Evolutionary conservation across 805 yeast genomes (phyloP).

Genomic region (Monosporozyma siamensis): DNA sequence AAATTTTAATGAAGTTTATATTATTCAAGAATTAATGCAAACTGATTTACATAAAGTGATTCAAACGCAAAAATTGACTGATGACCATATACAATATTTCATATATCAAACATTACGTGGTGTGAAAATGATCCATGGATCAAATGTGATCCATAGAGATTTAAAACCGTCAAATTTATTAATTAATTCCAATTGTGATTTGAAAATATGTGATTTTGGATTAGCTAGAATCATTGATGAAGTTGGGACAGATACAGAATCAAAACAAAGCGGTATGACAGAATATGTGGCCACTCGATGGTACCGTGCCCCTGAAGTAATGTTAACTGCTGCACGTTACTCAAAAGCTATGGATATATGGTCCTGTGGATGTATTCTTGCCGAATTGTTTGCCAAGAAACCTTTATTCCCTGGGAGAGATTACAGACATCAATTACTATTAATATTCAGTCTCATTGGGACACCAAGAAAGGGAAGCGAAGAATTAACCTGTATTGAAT

Average conservation of each 20-base stretch:
- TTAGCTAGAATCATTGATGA: conserved; percentile 47
- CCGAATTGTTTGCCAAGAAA: conserved; percentile 76
- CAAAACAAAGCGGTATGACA: conserved; percentile 47
- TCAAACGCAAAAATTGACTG: conserved; percentile 70
- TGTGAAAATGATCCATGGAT: conserved; percentile 80
- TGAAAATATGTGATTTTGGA: conserved; percentile 92
- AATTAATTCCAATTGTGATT: conserved; percentile 85
- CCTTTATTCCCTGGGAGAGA: conserved; percentile 93
- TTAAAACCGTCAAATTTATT: conserved; percentile 82
- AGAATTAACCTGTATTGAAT: conserved; percentile 63
- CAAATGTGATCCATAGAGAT: conserved; percentile 91
- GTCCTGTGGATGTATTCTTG: conserved; percentile 94
- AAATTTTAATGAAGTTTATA: conserved; percentile 74
- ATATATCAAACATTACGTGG: conserved; percentile 87
- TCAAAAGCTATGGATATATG: conserved; percentile 93
- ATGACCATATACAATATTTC: conserved; percentile 91
- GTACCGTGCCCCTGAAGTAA: conserved; percentile 97
- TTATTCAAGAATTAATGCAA: conserved; percentile 82
- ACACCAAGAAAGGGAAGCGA: conserved; percentile 51
- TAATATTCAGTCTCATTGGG: conserved; percentile 78
- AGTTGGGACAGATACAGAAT: conserved; percentile 10
- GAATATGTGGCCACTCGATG: conserved; percentile 97
- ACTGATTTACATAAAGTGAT: conserved; percentile 79
- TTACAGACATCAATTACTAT: conserved; percentile 81
- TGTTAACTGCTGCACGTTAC: conserved; percentile 88